phyloP scores from a whole-genome alignment of 2,329 filamentous ascomycete species.

The Epichloe typhina region DNA sequence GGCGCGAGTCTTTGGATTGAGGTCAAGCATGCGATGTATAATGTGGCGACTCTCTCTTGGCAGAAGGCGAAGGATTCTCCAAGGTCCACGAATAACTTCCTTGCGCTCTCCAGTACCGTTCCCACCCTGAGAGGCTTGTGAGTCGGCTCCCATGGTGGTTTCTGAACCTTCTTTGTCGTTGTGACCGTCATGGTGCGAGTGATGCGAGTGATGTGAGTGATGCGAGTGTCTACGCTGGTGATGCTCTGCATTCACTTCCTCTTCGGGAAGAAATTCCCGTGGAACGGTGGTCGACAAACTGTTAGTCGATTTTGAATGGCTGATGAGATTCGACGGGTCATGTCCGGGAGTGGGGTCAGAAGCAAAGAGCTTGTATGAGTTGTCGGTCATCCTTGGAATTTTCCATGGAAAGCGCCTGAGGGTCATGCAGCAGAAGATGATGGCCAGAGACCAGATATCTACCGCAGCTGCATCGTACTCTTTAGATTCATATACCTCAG shows the following conservation, averaged over 20 bases:
- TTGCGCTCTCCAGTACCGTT: slow-evolving; percentile 36
- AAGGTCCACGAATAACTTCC: slow-evolving; percentile 81
- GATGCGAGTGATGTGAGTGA: slow-evolving; percentile 2
- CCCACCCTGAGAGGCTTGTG: slow-evolving; percentile 6
- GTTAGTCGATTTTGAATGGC: slow-evolving; percentile 31
- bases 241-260: slow-evolving; percentile 16
- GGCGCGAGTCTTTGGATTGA: slow-evolving; percentile 72
- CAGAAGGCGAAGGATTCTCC: slow-evolving; percentile 74
- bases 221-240: slow-evolving; percentile 6
- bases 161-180: slow-evolving; percentile 3
- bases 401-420: slow-evolving; percentile 95
- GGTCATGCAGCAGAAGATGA: slow-evolving; percentile 99
- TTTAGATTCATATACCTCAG: slow-evolving; percentile 87
- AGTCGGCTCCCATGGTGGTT: slow-evolving; percentile 3
- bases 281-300: slow-evolving; percentile 26
- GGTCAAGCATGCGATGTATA: slow-evolving; percentile 81
- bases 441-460: slow-evolving; percentile 95
- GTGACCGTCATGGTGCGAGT: slow-evolving; percentile 3
- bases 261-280: slow-evolving; percentile 26
- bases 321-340: slow-evolving; percentile 40
- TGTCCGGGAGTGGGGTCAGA: slow-evolving; percentile 68
- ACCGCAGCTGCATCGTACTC: slow-evolving; percentile 90
- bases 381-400: slow-evolving; percentile 78
- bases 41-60: slow-evolving; percentile 84
- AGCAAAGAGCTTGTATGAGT: slow-evolving; percentile 88